A percentile compares a stretch with the other conserved stretches of the same genome.
These are phyloP conservation scores for Thermomucor indicae-seudaticae DNA, from an alignment of 371 early-diverging fungal species.

Conservation along the genomic window DNA sequence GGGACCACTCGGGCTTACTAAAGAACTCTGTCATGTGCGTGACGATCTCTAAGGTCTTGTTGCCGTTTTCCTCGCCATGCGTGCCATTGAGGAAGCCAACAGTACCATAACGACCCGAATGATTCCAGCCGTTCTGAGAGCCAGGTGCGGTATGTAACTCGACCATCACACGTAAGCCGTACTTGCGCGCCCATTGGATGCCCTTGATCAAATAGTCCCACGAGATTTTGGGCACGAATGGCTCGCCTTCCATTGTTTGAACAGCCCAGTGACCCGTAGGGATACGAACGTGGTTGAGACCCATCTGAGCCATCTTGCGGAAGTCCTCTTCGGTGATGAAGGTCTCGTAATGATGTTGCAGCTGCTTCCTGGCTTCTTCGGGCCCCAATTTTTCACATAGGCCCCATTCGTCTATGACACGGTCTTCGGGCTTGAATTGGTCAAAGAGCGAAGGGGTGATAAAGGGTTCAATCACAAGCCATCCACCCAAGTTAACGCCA, in stretches of 20 bases:
- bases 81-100: slow-evolving; percentile 50
- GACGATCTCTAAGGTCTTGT: slow-evolving; percentile 28
- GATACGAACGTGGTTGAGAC: slow-evolving; percentile 73
- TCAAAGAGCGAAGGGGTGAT: slow-evolving; percentile 71
- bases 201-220: slow-evolving; percentile 55
- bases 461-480: slow-evolving; percentile 72
- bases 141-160: slow-evolving; percentile 78
- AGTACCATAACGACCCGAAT: slow-evolving; percentile 51
- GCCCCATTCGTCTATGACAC: slow-evolving; percentile 62
- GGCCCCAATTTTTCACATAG: slow-evolving; percentile 58
- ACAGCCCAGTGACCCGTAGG: slow-evolving; percentile 78
- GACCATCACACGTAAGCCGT: slow-evolving; percentile 67
- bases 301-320: slow-evolving; percentile 52
- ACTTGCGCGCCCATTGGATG: slow-evolving; percentile 65
- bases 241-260: slow-evolving; percentile 29
- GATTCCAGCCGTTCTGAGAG: slow-evolving; percentile 78
- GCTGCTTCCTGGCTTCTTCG: slow-evolving; percentile 41
- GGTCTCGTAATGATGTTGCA: slow-evolving; percentile 57
- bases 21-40: slow-evolving; percentile 35
- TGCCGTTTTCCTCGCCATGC: slow-evolving; percentile 25
- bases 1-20: slow-evolving; percentile 42
- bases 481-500: slow-evolving; percentile 72
- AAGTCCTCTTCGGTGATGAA: slow-evolving; percentile 74
- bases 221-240: slow-evolving; percentile 56
- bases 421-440: slow-evolving; percentile 36